Percentiles rank a stretch among this genome's conserved stretches.
Evolutionary conservation across 1,284 basidiomycete species (phyloP).

Genomic region (Moesziomyces globuligerus): DNA sequence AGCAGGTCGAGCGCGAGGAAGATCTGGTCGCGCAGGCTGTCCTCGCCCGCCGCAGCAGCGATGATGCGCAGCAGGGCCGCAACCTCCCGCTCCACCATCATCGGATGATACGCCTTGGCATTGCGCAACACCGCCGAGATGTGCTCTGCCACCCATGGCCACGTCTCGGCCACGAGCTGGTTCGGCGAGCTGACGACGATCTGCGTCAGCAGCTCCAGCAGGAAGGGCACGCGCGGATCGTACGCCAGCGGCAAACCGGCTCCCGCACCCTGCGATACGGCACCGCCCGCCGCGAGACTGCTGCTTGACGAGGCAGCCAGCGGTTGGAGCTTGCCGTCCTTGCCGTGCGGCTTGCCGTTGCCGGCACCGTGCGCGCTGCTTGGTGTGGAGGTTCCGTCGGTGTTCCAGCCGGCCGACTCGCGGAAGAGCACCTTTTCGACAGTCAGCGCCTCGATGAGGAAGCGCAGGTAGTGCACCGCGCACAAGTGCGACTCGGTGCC

Average conservation of each 20-base stretch:
- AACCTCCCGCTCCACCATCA: slow-evolving; percentile 94
- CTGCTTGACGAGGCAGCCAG: slow-evolving; percentile 13
- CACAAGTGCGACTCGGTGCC: slow-evolving; percentile 75
- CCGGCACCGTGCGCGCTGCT: slow-evolving; percentile 16
- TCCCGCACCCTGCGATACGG: slow-evolving; percentile 13
- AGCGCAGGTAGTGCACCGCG: slow-evolving; percentile 85
- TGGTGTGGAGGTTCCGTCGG: slow-evolving; percentile 62
- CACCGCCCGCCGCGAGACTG: slow-evolving; percentile 18
- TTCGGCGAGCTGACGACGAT: slow-evolving; percentile 75
- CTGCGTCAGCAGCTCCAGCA: slow-evolving; percentile 92
- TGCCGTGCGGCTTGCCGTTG: slow-evolving; percentile 4
- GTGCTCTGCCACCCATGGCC: slow-evolving; percentile 93
- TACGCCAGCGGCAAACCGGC: slow-evolving; percentile 74
- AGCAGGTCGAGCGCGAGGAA: slow-evolving; percentile 92
- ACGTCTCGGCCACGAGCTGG: slow-evolving; percentile 83
- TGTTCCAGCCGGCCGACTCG: slow-evolving; percentile 20
- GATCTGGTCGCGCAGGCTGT: slow-evolving; percentile 82
- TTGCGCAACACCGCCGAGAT: slow-evolving; percentile 81
- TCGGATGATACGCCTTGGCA: slow-evolving; percentile 82
- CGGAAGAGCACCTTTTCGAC: slow-evolving; percentile 72
- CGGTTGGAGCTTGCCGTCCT: slow-evolving; percentile 62
- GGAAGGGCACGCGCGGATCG: slow-evolving; percentile 91
- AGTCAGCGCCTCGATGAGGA: slow-evolving; percentile 85
- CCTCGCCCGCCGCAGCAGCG: slow-evolving; percentile 17
- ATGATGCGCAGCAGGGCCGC: slow-evolving; percentile 70